These are phyloP conservation scores for Boletus smithii DNA, from an alignment of 1,284 basidiomycete species.

Conservation along the genomic window DNA sequence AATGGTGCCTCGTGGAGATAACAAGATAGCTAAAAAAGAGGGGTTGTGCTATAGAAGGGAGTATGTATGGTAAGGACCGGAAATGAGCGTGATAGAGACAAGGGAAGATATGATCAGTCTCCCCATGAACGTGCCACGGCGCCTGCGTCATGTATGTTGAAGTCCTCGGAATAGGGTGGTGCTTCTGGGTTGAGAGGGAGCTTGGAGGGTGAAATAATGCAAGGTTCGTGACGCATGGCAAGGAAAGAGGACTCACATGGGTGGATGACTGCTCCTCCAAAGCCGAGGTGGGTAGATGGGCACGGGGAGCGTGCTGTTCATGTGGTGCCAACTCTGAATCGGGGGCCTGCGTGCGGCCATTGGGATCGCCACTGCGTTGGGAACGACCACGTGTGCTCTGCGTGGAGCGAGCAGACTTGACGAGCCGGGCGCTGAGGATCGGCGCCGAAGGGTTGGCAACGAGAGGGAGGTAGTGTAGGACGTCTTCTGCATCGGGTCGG, in stretches of 20 bases:
- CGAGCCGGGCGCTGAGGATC: conserved; percentile 27
- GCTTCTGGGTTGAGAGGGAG: conserved; percentile 5
- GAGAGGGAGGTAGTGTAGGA: conserved; percentile 1
- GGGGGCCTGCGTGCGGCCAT: neutral
- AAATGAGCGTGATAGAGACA: conserved; percentile 35
- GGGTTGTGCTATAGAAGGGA: conserved; percentile 19
- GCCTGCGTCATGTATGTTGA: conserved; percentile 30
- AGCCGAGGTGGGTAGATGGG: no score
- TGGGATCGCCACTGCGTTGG: conserved; percentile 5
- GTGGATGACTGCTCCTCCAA: neutral
- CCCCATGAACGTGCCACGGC: conserved; percentile 36
- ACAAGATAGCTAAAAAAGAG: conserved; percentile 26
- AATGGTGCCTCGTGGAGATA: conserved; percentile 35
- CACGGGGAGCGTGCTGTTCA: no score
- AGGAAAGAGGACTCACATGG: conserved; percentile 16
- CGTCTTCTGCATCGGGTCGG: conserved; percentile 17
- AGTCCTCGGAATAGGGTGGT: conserved; percentile 24
- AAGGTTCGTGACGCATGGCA: conserved; percentile 6
- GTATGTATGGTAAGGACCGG: conserved; percentile 25
- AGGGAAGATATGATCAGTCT: conserved; percentile 24
- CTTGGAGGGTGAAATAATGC: neutral
- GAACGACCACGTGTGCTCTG: conserved; percentile 25
- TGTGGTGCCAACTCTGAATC: no score
- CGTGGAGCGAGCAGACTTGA: conserved; percentile 12
- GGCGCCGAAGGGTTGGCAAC: neutral